Conservation (phyloP, 495 filamentous ascomycete species). For the Penicillium chermesinum region DNA sequence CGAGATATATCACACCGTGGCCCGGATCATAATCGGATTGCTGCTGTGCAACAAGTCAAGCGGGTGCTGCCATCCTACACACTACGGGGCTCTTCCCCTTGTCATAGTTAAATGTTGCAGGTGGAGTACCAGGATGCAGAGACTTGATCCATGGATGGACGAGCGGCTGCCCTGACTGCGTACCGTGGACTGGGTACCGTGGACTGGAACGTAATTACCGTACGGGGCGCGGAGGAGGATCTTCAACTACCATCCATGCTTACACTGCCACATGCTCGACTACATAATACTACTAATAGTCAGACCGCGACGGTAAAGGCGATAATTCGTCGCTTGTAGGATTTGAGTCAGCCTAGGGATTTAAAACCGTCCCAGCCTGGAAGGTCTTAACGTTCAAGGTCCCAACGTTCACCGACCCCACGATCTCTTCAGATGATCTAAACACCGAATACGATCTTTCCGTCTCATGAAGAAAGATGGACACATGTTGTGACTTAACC, state of each 20-base stretch:
- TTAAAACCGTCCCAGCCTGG: not conserved
- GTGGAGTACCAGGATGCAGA: not conserved
- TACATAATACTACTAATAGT: no score
- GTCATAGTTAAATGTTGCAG: slow-evolving; percentile 1
- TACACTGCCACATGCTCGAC: no score
- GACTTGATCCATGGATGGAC: not conserved
- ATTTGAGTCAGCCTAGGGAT: not conserved
- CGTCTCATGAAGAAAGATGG: not conserved
- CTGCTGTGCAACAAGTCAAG: not conserved
- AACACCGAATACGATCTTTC: no score
- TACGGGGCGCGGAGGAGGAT: not conserved
- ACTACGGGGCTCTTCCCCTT: not conserved
- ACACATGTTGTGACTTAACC: not conserved
- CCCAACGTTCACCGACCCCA: no score
- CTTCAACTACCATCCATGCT: no score
- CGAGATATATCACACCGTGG: not conserved
- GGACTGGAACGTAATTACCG: not conserved
- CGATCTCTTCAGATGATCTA: no score
- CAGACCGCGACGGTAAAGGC: not conserved
- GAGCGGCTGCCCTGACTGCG: not conserved
- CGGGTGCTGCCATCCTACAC: not conserved
- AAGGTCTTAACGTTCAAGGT: not conserved
- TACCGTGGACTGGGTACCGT: not conserved
- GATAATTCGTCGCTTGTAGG: no score
- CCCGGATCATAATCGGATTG: not conserved